Evolutionary conservation across 2,329 filamentous ascomycete genomes (phyloP).

Genomic region (Chaetomiaceae sp.): DNA sequence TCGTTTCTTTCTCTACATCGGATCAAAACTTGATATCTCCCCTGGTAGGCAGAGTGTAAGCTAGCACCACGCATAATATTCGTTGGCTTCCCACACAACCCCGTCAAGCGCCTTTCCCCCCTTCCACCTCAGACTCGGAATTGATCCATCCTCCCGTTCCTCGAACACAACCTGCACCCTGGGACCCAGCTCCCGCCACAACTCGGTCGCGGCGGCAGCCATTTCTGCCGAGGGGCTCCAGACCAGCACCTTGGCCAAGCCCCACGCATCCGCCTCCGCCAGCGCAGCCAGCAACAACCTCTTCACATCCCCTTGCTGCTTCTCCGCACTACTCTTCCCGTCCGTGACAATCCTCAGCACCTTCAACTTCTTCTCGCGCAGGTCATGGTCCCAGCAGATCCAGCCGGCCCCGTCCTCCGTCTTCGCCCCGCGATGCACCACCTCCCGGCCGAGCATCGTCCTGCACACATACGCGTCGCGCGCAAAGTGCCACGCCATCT

Average conservation of each 20-base stretch:
- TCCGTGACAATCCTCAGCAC: constrained; percentile 28
- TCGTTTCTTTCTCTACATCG: no score
- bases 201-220: constrained; percentile 24
- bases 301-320: constrained; percentile 18
- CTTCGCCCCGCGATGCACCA: constrained; percentile 25
- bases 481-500: constrained; percentile 33
- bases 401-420: constrained; percentile 29
- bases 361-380: constrained; percentile 31
- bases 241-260: constrained; percentile 33
- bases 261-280: constrained; percentile 31
- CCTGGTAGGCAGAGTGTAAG: no score
- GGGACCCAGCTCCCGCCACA: constrained; percentile 37
- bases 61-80: constrained; percentile 32
- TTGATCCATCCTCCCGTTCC: constrained; percentile 31
- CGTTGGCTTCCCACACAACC: constrained; percentile 30
- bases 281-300: constrained; percentile 32
- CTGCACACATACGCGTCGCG: constrained; percentile 30
- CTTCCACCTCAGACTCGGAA: constrained; percentile 37
- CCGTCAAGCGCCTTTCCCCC: constrained; percentile 24
- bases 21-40: no score
- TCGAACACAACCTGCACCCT: constrained; percentile 28
- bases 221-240: constrained; percentile 33
- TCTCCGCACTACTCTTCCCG: constrained; percentile 20
- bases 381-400: constrained; percentile 37
- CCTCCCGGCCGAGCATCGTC: constrained; percentile 20